These are phyloP conservation scores for Proliferodiscus dingleyae DNA, from an alignment of 2,329 filamentous ascomycete species.

Conservation along the genomic window DNA sequence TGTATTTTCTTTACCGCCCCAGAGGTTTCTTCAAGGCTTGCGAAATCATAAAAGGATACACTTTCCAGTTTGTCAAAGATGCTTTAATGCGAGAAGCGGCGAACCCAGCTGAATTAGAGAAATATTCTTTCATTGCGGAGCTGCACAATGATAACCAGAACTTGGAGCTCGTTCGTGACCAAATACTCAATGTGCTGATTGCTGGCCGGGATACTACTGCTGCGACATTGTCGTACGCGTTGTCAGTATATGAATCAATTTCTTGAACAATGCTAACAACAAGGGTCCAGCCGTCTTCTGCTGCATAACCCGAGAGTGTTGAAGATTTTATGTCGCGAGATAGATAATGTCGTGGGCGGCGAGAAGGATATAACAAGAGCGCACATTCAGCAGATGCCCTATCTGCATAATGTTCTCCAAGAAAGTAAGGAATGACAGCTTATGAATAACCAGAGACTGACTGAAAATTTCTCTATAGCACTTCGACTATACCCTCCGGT, in stretches of 20 bases:
- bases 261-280: background rate
- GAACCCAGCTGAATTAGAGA: conserved; percentile 13
- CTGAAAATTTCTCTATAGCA: conserved; percentile 9
- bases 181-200: conserved; percentile 32
- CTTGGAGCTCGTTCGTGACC: conserved; percentile 20
- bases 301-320: conserved; percentile 11
- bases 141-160: conserved; percentile 5
- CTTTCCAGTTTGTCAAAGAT: conserved; percentile 23
- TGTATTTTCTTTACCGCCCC: conserved; percentile 25
- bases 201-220: conserved; percentile 38
- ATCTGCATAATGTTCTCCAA: conserved; percentile 13
- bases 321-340: conserved; percentile 4
- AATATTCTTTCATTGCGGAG: conserved; percentile 9
- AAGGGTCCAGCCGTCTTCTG: conserved; percentile 10
- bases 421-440: conserved; percentile 13
- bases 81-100: conserved; percentile 14
- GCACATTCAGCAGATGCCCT: conserved; percentile 12
- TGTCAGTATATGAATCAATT: conserved; percentile 10
- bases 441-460: background rate
- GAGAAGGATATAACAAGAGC: conserved; percentile 10
- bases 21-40: conserved; percentile 25
- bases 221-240: conserved; percentile 10
- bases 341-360: conserved; percentile 3
- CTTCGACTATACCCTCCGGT: conserved; percentile 13
- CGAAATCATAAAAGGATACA: conserved; percentile 15